phyloP scores from a whole-genome alignment of 2,329 filamentous ascomycete genomes.

The Phyllosticta paracitricarpa region DNA sequence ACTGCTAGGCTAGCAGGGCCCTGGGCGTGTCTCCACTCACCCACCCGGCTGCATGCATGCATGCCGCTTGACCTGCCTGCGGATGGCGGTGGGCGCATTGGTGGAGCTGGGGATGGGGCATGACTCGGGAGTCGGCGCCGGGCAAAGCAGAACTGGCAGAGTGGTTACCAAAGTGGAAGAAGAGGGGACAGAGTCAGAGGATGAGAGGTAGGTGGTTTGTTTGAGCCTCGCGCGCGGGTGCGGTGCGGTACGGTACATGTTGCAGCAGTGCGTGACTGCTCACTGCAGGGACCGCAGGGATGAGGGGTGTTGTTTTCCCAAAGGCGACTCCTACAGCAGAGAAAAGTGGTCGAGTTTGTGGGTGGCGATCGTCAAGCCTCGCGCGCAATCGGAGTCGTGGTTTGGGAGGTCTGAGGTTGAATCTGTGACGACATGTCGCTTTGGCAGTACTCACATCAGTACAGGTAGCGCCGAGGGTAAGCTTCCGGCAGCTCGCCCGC shows the following conservation, averaged over 20 bases:
- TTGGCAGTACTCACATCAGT: background rate
- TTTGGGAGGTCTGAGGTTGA: background rate
- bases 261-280: slow-evolving; percentile 2
- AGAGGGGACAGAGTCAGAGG: background rate
- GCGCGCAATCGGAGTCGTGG: background rate
- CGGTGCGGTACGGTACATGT: background rate
- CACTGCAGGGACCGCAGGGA: slow-evolving; percentile 9
- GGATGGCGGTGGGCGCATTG: slow-evolving; percentile 10
- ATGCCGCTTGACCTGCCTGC: slow-evolving; percentile 10
- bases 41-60: background rate
- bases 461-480: background rate
- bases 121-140: background rate
- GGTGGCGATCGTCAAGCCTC: background rate
- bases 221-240: background rate
- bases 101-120: slow-evolving; percentile 3
- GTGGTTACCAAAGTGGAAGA: background rate
- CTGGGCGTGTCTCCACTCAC: background rate
- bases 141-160: background rate
- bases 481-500: slow-evolving; percentile 1
- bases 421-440: background rate
- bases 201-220: background rate
- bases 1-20: background rate
- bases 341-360: background rate
- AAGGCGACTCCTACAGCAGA: background rate
- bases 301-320: background rate